Evolutionary conservation across 2,329 filamentous ascomycete genomes (phyloP), one percentile per base, ranked within the genome.

Genomic region (Escovopsis sp.): DNA sequence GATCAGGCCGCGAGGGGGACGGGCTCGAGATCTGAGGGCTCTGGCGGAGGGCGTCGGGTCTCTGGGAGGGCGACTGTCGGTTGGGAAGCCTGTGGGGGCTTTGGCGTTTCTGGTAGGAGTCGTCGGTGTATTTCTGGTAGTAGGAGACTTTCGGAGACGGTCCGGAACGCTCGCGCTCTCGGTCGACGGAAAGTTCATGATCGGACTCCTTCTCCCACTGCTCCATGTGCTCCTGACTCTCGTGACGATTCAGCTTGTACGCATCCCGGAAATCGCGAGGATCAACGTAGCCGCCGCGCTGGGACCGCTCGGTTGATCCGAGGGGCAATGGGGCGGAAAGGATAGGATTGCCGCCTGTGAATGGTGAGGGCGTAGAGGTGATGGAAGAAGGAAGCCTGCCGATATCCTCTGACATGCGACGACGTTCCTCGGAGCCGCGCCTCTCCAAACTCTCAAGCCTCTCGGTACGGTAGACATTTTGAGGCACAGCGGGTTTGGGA

Each of bases 401-500:
- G 47, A 57, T 64, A 9, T 60, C 58, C 32, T 63, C 57, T n/a
- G 63, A 57, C 29, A 54, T 51, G 31, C 53, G 54, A 32, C 52
- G 55, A 14, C 48, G 43, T 15, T 50, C 42, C 40, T 56, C 58
- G 10, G 56, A 50, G 16, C 62, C 59, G 13, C 52, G 58, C 29
- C 54, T 59, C 31, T 51, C 56, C 27, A 61, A 63, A 39, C 58
- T 52, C 25, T 62, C 61, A 25, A 61, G 48, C 37, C 57, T 62
- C 33, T 63, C 61, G 30, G 70, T 63, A 38, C 77, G 71, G 51
- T 85, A 84, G 1, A 88, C 70, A 14, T 74, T 73, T 46, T 74
- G 72, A 32, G 79, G 79, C 3, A 93, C 76, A 0, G 84, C 84
- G 2, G 73, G 69, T 44, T 84, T 72, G 2, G 88, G 88, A 50